Conservation (phyloP, 345 rosid species). For the Brassica cretica region DNA sequence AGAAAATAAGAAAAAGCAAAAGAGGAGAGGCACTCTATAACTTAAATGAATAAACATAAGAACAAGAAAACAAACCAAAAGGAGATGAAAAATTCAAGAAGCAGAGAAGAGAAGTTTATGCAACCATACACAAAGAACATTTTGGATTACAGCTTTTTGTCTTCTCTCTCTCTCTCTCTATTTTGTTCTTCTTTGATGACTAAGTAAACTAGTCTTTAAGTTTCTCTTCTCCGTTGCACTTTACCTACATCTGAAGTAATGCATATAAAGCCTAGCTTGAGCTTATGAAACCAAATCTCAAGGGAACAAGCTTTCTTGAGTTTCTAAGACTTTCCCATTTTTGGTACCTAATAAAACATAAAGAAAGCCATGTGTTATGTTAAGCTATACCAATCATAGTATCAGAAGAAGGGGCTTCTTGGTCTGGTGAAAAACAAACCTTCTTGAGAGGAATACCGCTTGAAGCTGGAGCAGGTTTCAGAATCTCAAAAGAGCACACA, state of each 20-base stretch:
- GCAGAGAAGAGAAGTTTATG: not conserved
- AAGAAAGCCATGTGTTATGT: not conserved
- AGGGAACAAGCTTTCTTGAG: slow-evolving; percentile 13
- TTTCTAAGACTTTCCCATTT: slow-evolving; percentile 39
- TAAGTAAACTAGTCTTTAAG: slow-evolving; percentile 29
- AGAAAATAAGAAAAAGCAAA: not conserved
- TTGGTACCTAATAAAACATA: slow-evolving; percentile 32
- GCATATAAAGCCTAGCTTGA: slow-evolving; percentile 26
- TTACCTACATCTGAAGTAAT: slow-evolving; percentile 33
- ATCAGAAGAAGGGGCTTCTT: slow-evolving; percentile 3
- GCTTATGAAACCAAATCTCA: slow-evolving; percentile 24
- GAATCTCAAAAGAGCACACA: slow-evolving; percentile 90
- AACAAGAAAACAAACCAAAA: not conserved
- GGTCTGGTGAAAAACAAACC: slow-evolving; percentile 47
- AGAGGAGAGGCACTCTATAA: not conserved
- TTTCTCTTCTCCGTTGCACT: slow-evolving; percentile 25
- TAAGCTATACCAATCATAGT: not conserved
- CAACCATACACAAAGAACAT: not conserved
- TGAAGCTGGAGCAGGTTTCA: slow-evolving; percentile 67
- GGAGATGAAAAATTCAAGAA: not conserved
- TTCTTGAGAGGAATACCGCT: slow-evolving; percentile 58
- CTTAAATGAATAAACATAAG: not conserved
- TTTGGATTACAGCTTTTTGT: not conserved
- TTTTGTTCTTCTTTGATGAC: slow-evolving; percentile 24
- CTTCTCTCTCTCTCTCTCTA: not conserved